phyloP scores from a whole-genome alignment of 768 basidiomycete species.

The Tylopilus rubrobrunneus region DNA sequence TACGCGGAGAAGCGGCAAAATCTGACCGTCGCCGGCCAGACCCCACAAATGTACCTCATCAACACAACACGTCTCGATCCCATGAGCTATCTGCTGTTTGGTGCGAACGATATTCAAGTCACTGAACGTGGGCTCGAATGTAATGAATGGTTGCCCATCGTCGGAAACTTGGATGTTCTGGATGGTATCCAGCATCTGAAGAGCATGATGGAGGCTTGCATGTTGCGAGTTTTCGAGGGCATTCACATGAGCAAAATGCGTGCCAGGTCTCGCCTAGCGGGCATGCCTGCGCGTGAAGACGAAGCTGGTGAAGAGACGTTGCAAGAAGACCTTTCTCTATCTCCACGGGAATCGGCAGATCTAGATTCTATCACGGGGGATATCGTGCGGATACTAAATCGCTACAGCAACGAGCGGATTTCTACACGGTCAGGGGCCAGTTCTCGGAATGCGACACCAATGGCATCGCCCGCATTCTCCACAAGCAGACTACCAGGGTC shows the following conservation, averaged over 20 bases:
- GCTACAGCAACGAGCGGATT: conserved; percentile 63
- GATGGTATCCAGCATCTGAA: conserved; percentile 85
- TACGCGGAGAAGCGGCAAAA: conserved; percentile 85
- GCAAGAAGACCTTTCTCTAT: conserved; percentile 49
- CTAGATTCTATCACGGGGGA: conserved; percentile 71
- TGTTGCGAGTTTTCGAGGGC: conserved; percentile 90
- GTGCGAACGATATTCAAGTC: conserved; percentile 73
- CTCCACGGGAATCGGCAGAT: conserved; percentile 67
- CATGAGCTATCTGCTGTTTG: conserved; percentile 87
- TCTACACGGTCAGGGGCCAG: conserved; percentile 52
- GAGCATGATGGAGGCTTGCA: conserved; percentile 71
- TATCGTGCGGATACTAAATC: conserved; percentile 69
- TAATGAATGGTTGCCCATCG: conserved; percentile 86
- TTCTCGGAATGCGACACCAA: conserved; percentile 66
- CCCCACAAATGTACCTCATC: conserved; percentile 65
- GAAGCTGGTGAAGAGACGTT: conserved; percentile 54
- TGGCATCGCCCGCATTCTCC: conserved; percentile 46
- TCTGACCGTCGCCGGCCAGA: conserved; percentile 43
- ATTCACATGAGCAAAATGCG: conserved; percentile 44
- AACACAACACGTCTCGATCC: conserved; percentile 84
- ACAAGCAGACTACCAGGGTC: conserved; percentile 39
- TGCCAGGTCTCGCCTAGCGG: conserved; percentile 28
- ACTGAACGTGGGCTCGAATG: conserved; percentile 75
- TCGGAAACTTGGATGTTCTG: conserved; percentile 66
- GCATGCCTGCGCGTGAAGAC: conserved; percentile 39